Base-by-base conservation (phyloP, 371 early-diverging fungal species). In the Zopfochytrium polystomum region DNA sequence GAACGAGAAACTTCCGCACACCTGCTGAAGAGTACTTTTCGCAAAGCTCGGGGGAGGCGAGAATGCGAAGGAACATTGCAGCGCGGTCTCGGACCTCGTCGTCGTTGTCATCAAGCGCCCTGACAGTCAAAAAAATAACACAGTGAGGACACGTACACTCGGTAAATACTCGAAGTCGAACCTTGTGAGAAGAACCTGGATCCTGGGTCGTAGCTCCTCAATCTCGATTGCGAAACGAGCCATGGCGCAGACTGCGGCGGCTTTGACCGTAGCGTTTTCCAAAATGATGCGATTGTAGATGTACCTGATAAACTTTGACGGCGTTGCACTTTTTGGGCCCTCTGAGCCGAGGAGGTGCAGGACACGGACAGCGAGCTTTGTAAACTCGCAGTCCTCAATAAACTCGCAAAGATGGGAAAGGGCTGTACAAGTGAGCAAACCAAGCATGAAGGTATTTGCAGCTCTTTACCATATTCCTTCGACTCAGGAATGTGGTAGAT, bases 311-410 rank as follows among this genome's bases (percentile, higher is more conserved):
- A 89, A 96, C 66, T 94, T 90, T 20, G 93, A 87, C 18, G 99
- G 98, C 22, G 89, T 87, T 0, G 85, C 69, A 18, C 92, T 90
- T 65, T 85, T 87, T 33, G 99, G 99, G 0, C 99, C 98, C 69
- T 96, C 96, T 1, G 85, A 78, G 56, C 99, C 98, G 31, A 98
- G 80, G 42, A 98, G 79, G 74, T 96, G 90, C 42, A 98, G 80
- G 48, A 97, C 90, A 42, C 93, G 89, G 45, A 96, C 97, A 15
- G 96, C 93, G 3, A 98, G 84, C 73, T 93, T 93, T 25, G 93
- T 88, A 73, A 94, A 97, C 73, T 97, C 98, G 78, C 99, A 98
- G 72, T 98, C 99, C 71, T 98, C 99, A 68, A 98, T 98, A 72
- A 98, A 97, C 78, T 98, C 99, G 74, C 98, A 97, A 48, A 98